A percentile compares a stretch with the other conserved stretches of the same genome.
These are phyloP conservation scores for Fagopyrum tataricum DNA, from an alignment of 148 eudicot species.

Conservation along the genomic window DNA sequence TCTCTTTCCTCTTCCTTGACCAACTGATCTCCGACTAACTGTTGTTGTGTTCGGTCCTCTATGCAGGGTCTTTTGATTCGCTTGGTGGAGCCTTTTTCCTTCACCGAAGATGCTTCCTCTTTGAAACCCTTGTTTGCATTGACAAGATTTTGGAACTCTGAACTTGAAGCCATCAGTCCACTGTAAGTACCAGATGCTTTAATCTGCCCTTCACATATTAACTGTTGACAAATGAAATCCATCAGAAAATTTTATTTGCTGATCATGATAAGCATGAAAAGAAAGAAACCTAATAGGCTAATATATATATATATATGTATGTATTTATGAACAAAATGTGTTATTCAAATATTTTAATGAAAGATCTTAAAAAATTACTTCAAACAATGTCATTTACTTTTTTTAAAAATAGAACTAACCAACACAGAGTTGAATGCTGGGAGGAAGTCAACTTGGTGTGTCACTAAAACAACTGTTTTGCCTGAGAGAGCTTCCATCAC, in stretches of 20 bases:
- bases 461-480: constrained; percentile 55
- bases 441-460: constrained; percentile 65
- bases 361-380: no score
- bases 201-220: constrained; percentile 43
- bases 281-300: not conserved
- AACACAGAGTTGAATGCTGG: constrained; percentile 44
- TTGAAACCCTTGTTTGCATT: constrained; percentile 26
- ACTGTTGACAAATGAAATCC: constrained; percentile 15
- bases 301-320: no score
- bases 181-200: constrained; percentile 31
- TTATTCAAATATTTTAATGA: no score
- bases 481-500: constrained; percentile 49
- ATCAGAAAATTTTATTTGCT: not conserved
- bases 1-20: constrained; percentile 54
- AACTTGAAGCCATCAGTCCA: constrained; percentile 28
- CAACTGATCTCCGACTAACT: constrained; percentile 31
- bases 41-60: constrained; percentile 13
- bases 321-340: no score
- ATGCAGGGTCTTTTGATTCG: constrained; percentile 14
- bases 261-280: not conserved
- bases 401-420: constrained; percentile 24
- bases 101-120: constrained; percentile 1
- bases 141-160: constrained; percentile 32
- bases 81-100: not conserved
- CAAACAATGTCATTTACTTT: not conserved